A percentile compares a stretch with the other conserved stretches of the same genome.
Conservation (phyloP, 805 yeast species). For the Wickerhamomyces canadensis region DNA sequence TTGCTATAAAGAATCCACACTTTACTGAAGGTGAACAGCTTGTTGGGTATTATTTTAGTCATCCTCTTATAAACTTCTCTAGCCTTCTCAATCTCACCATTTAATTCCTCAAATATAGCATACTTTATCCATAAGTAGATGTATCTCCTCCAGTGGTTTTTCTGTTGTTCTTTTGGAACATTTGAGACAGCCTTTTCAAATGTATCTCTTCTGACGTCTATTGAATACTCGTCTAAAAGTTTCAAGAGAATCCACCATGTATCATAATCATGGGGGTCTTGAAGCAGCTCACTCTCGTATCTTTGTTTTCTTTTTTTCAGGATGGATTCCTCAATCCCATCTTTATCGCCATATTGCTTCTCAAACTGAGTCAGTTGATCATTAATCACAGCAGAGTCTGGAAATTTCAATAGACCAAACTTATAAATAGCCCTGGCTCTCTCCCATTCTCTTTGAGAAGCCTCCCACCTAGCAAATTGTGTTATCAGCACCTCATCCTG, state of each 20-base stretch:
- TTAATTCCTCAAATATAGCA: conserved; percentile 56
- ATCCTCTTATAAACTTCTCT: conserved; percentile 47
- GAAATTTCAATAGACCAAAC: conserved; percentile 42
- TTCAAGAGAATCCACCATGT: conserved; percentile 77
- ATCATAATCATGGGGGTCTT: conserved; percentile 57
- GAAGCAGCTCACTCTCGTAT: conserved; percentile 44
- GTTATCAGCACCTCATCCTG: conserved; percentile 31
- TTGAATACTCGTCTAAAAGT: conserved; percentile 37
- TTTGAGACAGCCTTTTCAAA: conserved; percentile 40
- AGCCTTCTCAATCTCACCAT: conserved; percentile 38
- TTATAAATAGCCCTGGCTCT: conserved; percentile 55
- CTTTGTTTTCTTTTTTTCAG: conserved; percentile 46
- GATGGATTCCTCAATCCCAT: conserved; percentile 48
- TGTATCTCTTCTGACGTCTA: conserved; percentile 27
- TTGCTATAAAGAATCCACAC: conserved; percentile 69
- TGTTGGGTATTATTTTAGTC: conserved; percentile 46
- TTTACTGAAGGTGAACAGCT: conserved; percentile 59
- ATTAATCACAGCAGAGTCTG: conserved; percentile 31
- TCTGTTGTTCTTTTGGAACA: conserved; percentile 31
- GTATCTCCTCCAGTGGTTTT: conserved; percentile 61
- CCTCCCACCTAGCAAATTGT: conserved; percentile 72
- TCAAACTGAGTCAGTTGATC: conserved; percentile 53
- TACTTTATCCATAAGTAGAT: conserved; percentile 66
- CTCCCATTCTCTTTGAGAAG: conserved; percentile 50
- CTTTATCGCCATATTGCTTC: conserved; percentile 54